These are phyloP conservation scores for Hypsizygus marmoreus DNA, from an alignment of 768 basidiomycete genomes.

Conservation along the genomic window DNA sequence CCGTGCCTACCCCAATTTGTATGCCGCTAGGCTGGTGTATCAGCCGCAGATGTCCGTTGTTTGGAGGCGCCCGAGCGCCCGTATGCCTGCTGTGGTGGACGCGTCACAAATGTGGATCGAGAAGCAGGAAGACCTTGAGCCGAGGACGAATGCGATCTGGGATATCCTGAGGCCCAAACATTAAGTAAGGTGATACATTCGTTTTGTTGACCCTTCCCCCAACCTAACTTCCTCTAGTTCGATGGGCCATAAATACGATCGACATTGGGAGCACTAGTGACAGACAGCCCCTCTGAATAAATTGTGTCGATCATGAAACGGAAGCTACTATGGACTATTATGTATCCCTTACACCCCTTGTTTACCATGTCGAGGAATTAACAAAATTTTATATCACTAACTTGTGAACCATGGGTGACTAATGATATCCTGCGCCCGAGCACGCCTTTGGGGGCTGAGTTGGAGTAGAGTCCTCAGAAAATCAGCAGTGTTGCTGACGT, in stretches of 20 bases:
- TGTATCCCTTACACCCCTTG: not conserved
- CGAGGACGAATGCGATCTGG: slow-evolving; percentile 7
- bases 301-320: too few species aligned
- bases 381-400: not conserved
- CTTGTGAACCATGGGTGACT: slow-evolving; percentile 23
- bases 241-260: too few species aligned
- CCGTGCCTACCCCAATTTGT: slow-evolving; percentile 15
- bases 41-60: slow-evolving; percentile 17
- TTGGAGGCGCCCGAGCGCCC: slow-evolving; percentile 12
- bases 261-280: too few species aligned
- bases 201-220: too few species aligned
- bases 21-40: slow-evolving; percentile 15
- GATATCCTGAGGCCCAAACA: slow-evolving; percentile 10
- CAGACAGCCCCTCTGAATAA: too few species aligned
- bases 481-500: slow-evolving; percentile 15
- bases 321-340: not conserved
- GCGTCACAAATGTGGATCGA: slow-evolving; percentile 14
- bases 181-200: not conserved
- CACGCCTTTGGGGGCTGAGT: slow-evolving; percentile 20
- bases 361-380: too few species aligned
- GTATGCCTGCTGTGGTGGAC: not conserved
- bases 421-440: slow-evolving; percentile 16
- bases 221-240: too few species aligned
- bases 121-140: slow-evolving; percentile 11
- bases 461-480: slow-evolving; percentile 20